A percentile compares a stretch with the other conserved stretches of the same genome.
These are phyloP conservation scores for Ajuga chamaepitys DNA, from an alignment of 257 asterid genomes.

Conservation along the genomic window DNA sequence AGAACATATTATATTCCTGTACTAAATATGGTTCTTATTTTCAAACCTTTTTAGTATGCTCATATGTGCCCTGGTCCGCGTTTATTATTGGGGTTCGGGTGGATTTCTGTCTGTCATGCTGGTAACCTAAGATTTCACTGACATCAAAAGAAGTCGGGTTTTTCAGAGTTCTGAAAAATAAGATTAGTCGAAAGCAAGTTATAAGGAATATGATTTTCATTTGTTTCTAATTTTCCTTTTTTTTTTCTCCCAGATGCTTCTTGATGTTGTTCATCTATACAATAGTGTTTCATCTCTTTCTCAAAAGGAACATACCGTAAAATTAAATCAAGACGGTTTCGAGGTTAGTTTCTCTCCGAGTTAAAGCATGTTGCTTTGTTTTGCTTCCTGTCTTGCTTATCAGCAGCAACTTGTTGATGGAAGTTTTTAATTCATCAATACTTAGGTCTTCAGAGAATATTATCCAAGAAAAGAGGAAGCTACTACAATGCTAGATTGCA, in stretches of 20 bases:
- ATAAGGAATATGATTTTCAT: neutral
- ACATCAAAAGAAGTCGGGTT: neutral
- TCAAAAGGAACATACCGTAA: constrained; percentile 62
- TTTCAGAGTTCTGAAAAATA: neutral
- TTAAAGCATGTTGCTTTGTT: neutral
- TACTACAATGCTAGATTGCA: constrained; percentile 42
- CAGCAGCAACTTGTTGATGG: constrained; percentile 12
- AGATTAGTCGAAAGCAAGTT: neutral
- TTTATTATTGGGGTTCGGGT: neutral
- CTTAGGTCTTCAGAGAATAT: constrained; percentile 77
- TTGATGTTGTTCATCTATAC: constrained; percentile 62
- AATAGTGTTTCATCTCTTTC: constrained; percentile 57
- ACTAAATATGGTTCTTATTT: neutral
- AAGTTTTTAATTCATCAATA: constrained; percentile 5
- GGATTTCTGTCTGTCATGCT: neutral
- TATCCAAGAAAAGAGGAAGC: constrained; percentile 58
- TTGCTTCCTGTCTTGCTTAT: neutral
- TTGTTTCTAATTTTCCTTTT: constrained; percentile 5
- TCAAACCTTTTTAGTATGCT: no score
- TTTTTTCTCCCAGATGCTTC: constrained; percentile 76
- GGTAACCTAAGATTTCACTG: neutral
- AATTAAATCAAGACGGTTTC: constrained; percentile 64
- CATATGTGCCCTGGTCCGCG: neutral
- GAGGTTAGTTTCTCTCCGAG: constrained; percentile 41
- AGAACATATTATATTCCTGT: neutral